Percentiles rank a stretch among this genome's conserved stretches.
Conservation (phyloP, 2,329 filamentous ascomycete species). For the Apiospora marii region DNA sequence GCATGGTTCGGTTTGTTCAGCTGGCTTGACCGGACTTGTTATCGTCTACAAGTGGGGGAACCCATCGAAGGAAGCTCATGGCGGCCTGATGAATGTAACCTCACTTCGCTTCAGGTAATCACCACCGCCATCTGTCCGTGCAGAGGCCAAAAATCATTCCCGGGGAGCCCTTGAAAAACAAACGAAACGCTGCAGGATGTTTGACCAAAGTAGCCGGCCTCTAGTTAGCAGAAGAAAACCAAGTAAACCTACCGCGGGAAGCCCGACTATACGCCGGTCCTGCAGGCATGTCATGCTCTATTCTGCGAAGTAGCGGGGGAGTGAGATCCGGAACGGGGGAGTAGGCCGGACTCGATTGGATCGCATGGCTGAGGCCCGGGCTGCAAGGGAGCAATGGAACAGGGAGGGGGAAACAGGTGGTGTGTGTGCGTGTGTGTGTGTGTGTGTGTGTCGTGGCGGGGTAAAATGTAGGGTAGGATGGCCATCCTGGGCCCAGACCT, state of each 20-base stretch:
- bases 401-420: background rate
- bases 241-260: background rate
- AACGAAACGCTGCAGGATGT: background rate
- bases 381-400: slow-evolving; percentile 8
- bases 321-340: slow-evolving; percentile 7
- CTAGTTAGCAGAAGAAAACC: background rate
- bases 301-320: slow-evolving; percentile 1
- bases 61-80: background rate
- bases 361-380: slow-evolving; percentile 14
- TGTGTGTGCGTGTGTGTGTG: background rate
- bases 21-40: background rate
- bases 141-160: background rate
- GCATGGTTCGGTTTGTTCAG: slow-evolving; percentile 9
- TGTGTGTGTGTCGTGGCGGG: background rate
- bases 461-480: slow-evolving; percentile 12
- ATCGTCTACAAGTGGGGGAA: background rate
- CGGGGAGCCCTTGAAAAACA: background rate
- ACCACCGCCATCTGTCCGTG: background rate
- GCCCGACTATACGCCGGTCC: slow-evolving; percentile 11
- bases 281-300: slow-evolving; percentile 8
- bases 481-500: slow-evolving; percentile 10
- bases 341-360: slow-evolving; percentile 7
- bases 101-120: background rate
- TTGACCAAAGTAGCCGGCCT: background rate
- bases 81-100: background rate